Conservation (phyloP, 2,329 filamentous ascomycete genomes). For the Chaetomium strumarium region DNA sequence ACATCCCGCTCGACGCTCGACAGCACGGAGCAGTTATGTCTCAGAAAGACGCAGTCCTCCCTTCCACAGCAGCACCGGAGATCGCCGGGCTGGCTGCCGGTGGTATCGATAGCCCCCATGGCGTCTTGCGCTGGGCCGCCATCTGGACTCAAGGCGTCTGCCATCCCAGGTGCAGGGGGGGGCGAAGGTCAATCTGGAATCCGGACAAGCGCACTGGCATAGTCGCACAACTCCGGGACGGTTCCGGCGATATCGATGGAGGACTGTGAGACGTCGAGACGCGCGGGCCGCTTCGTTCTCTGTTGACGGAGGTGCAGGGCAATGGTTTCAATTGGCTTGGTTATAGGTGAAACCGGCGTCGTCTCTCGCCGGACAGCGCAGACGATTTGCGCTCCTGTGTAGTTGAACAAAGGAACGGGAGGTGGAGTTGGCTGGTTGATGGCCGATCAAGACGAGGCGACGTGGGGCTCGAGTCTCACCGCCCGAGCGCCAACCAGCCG, state of each 20-base stretch:
- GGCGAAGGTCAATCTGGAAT: slow-evolving; percentile 4
- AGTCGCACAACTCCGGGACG: slow-evolving; percentile 5
- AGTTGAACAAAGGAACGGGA: too few species aligned
- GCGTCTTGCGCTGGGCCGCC: background rate
- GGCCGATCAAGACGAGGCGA: background rate
- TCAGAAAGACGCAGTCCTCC: slow-evolving; percentile 70
- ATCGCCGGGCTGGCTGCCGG: slow-evolving; percentile 9
- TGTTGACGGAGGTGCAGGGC: too few species aligned
- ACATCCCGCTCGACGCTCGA: slow-evolving; percentile 84
- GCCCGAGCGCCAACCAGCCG: background rate
- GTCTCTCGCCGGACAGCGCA: too few species aligned
- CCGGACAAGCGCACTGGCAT: slow-evolving; percentile 9
- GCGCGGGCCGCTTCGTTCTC: too few species aligned
- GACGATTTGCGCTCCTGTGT: too few species aligned
- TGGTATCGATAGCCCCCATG: slow-evolving; percentile 12
- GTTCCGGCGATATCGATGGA: too few species aligned
- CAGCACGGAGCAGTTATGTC: slow-evolving; percentile 71
- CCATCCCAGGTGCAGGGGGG: slow-evolving; percentile 18
- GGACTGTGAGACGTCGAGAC: too few species aligned
- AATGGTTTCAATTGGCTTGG: too few species aligned
- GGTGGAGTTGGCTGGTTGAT: background rate
- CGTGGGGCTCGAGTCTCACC: slow-evolving; percentile 8
- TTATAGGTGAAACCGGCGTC: too few species aligned
- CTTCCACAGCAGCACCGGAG: slow-evolving; percentile 80
- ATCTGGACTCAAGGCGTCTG: slow-evolving; percentile 1